Evolutionary conservation across 495 filamentous ascomycete species (phyloP), one percentile per base, ranked within the genome.

Genomic region (Penicilliopsis zonata): DNA sequence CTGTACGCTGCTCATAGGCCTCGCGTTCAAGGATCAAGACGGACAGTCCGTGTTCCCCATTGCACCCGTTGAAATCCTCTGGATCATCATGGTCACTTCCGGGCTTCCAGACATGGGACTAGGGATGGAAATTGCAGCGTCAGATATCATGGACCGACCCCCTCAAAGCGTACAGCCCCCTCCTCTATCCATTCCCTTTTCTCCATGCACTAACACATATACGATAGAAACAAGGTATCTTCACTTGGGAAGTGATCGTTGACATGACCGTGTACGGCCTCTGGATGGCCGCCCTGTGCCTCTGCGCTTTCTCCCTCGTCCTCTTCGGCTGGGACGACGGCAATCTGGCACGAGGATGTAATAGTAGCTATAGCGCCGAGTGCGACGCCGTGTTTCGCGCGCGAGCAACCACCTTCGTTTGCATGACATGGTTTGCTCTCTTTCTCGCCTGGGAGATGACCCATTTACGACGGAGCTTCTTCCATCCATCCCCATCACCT

Each of bases 1-100:
- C 5, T 59, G 63, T 24, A 78, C 69, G 3, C 58, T 86, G 19
- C 68, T 86, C 7, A 72, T 82, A 40, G 80, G 80, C 33, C 67
- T 84, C 3, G 70, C 59, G 0, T 83, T 86, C 58, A 82, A 82
- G 48, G 80, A 86, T 46, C 33, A 43, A 0, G 54, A 45, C 28
- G 57, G 65, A 0, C 57, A 80, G 14, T 83, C 78, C 1, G 79
- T 83, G 7, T 85, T 82, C 47, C 80, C 79, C 3, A 65, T 85
- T 15, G 47, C 79, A 0, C 80, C 79, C 0, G 76, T 84, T 9
- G 74, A 85, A 43, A 80, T 83, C 37, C 59, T 85, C 6, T 83
- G 80, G 78, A 72, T 83, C 34, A 82, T 82, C 52, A 82, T 84
- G 74, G 64, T 80, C 28, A 83, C 78, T 1, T 80, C 76, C 17